Conservation (phyloP, 2,329 filamentous ascomycete species). For the Exserohilum rostratum region DNA sequence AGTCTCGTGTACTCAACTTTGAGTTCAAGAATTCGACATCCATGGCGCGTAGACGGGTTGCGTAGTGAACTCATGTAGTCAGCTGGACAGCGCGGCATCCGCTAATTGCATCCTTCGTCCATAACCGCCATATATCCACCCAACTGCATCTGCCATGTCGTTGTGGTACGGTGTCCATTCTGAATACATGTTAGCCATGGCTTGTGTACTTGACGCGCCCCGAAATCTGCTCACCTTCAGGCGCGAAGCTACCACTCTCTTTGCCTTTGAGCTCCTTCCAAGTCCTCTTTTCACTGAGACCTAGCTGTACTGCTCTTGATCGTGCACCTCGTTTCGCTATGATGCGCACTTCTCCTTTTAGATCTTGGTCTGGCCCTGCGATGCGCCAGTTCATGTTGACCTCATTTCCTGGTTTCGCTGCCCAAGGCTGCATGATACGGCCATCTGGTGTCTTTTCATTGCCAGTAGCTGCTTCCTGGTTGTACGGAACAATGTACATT, state of each 20-base stretch:
- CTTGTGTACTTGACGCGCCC: neutral
- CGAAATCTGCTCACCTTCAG: slow-evolving; percentile 31
- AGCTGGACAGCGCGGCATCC: slow-evolving; percentile 29
- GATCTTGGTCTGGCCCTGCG: slow-evolving; percentile 36
- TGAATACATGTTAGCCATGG: slow-evolving; percentile 12
- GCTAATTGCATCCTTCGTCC: slow-evolving; percentile 41
- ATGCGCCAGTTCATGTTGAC: slow-evolving; percentile 36
- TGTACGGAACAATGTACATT: slow-evolving; percentile 40
- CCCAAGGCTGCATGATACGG: slow-evolving; percentile 34
- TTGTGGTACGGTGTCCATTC: slow-evolving; percentile 45
- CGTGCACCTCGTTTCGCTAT: slow-evolving; percentile 38
- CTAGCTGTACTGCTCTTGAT: slow-evolving; percentile 33
- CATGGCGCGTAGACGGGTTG: slow-evolving; percentile 8
- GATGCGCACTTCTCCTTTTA: slow-evolving; percentile 43
- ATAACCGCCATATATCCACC: slow-evolving; percentile 46
- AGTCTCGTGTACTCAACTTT: neutral
- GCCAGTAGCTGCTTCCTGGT: slow-evolving; percentile 20
- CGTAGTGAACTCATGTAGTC: slow-evolving; percentile 18
- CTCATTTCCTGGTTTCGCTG: slow-evolving; percentile 38
- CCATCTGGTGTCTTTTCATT: slow-evolving; percentile 24
- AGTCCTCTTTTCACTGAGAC: slow-evolving; percentile 31
- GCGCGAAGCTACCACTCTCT: slow-evolving; percentile 29
- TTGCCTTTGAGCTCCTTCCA: slow-evolving; percentile 43
- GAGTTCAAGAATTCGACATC: slow-evolving; percentile 5
- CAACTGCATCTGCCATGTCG: slow-evolving; percentile 45